Conservation (phyloP, 2,329 filamentous ascomycete genomes). For the Fusarium sp. region DNA sequence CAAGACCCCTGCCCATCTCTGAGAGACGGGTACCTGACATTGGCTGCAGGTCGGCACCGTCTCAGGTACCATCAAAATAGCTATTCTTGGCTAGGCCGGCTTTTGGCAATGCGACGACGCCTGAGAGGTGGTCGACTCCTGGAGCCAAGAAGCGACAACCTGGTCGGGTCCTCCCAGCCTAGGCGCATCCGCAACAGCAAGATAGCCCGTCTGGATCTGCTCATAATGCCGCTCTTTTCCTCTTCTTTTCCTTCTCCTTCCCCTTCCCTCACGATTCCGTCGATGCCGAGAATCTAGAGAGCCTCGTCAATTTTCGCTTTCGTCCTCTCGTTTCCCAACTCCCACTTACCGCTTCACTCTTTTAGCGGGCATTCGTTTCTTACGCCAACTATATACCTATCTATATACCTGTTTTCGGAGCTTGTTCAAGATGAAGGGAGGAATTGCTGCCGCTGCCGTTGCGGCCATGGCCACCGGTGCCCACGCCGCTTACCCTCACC, state of each 20-base stretch:
- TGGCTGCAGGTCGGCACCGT: constrained; percentile 32
- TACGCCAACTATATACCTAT: constrained; percentile 41
- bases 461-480: constrained; percentile 72
- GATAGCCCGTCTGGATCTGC: constrained; percentile 60
- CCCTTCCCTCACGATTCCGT: constrained; percentile 59
- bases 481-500: constrained; percentile 68
- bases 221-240: constrained; percentile 49
- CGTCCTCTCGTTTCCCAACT: constrained; percentile 64
- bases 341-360: constrained; percentile 83
- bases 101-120: constrained; percentile 42
- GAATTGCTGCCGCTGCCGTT: constrained; percentile 76
- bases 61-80: constrained; percentile 38
- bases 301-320: constrained; percentile 63
- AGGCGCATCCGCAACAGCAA: constrained; percentile 47
- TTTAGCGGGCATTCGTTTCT: constrained; percentile 87
- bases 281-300: constrained; percentile 68
- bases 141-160: constrained; percentile 39
- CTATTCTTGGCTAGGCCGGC: constrained; percentile 38
- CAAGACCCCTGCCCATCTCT: constrained; percentile 36
- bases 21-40: constrained; percentile 42
- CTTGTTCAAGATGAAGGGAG: constrained; percentile 80
- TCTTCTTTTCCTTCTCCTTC: constrained; percentile 51
- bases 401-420: constrained; percentile 44
- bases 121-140: constrained; percentile 12
- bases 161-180: constrained; percentile 17